Evolutionary conservation across 192 early-diverging fungal species (phyloP), one percentile per base, ranked within the genome.

Genomic region (Piromyces sp.): DNA sequence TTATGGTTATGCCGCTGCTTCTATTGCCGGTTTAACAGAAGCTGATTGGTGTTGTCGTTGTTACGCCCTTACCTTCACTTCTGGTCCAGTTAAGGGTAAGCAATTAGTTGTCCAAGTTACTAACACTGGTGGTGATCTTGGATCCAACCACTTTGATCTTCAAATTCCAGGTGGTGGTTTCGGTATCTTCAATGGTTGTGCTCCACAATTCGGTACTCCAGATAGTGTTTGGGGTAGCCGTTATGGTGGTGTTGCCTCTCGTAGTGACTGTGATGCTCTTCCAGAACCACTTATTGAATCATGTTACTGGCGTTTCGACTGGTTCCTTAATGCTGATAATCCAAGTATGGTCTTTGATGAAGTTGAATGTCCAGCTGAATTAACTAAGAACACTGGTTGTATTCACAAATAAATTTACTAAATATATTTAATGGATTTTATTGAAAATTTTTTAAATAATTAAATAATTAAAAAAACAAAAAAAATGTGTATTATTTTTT

Each of bases 181-280:
- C 9, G 82, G 82, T 30, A 33, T 82, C n/a, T 82, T 82, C 14
- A 80, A 82, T 38, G 82, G 82, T n/a, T 82, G 82, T 36, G 81
- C 82, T 4, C 33, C 79, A 30, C 30, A 36, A 36, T 82, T 33
- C 29, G 82, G 36, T 13, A 80, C 82, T 30, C 79, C 79, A 78
- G 82, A 78, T 17, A 36, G 82, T 28, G 81, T 30, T 7, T 82
- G 82, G 82, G 82, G 82, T 26, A 19, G 17, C 5, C 82, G 82
- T 30, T 33, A 82, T 38, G 82, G 82, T 30, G 82, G 82, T 29
- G 82, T 82, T 30, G 28, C 19, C 5, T 81, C 68, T 30, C 79
- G 29, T 30, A 17, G 17, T 19, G 26, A 14, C 13, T 82, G 82
- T 80, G 26, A 31, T 16, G 36, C 31, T 19, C 30, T 82, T 17